These are phyloP conservation scores for Yamadazyma laniorum DNA, from an alignment of 805 yeast genomes.

Conservation along the genomic window DNA sequence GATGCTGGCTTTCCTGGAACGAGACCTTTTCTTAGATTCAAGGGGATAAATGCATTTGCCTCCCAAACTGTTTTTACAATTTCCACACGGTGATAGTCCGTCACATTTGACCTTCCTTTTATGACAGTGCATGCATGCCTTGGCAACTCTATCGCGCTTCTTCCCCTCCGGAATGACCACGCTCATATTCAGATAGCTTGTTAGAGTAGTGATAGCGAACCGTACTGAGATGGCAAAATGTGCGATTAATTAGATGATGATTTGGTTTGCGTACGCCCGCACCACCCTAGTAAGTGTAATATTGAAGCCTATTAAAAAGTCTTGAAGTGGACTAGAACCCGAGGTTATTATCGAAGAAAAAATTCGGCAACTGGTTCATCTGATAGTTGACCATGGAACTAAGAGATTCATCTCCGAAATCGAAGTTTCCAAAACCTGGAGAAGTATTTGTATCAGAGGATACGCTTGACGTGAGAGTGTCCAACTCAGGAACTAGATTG, in stretches of 20 bases:
- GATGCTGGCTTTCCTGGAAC: conserved; percentile 5
- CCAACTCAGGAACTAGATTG: background rate
- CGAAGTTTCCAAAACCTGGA: conserved; percentile 13
- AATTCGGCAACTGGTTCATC: conserved; percentile 34
- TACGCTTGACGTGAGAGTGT: background rate
- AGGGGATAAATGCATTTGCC: conserved; percentile 26
- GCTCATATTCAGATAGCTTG: conserved; percentile 5
- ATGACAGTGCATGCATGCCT: conserved; percentile 39
- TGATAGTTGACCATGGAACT: conserved; percentile 22
- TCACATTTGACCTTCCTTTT: conserved; percentile 39
- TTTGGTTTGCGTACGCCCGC: too few species aligned
- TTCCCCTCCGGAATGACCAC: conserved; percentile 7
- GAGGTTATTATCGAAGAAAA: conserved; percentile 37
- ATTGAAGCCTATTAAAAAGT: too few species aligned
- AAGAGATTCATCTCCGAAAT: conserved; percentile 22
- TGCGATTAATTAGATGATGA: too few species aligned
- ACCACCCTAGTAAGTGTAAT: too few species aligned
- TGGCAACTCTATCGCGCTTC: conserved; percentile 31
- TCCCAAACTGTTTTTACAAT: conserved; percentile 25
- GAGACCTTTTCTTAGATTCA: conserved; percentile 15
- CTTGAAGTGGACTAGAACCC: conserved; percentile 19
- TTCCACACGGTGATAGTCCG: conserved; percentile 33
- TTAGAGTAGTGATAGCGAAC: too few species aligned
- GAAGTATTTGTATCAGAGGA: conserved; percentile 1
- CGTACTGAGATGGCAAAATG: too few species aligned